Percentiles rank a stretch among this genome's conserved stretches.
phyloP scores from a whole-genome alignment of 176 grass and related monocot genomes.

The Miscanthus lutarioriparius region DNA sequence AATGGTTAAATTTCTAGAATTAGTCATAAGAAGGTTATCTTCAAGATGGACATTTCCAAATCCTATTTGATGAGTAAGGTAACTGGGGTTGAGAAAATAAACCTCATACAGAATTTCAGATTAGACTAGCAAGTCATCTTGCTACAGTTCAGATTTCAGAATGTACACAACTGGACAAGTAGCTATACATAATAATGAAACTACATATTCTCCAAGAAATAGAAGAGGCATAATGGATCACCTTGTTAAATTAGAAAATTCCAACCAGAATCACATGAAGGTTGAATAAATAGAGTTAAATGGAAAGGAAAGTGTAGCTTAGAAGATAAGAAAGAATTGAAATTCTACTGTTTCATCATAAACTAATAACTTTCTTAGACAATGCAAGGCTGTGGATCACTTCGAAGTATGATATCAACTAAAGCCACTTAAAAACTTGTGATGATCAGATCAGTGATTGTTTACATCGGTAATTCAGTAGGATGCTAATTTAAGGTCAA shows the following conservation, averaged over 20 bases:
- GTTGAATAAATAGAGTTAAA: background rate
- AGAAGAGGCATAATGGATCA: background rate
- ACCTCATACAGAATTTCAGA: background rate
- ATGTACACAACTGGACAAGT: background rate
- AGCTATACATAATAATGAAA: background rate
- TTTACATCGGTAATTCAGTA: background rate
- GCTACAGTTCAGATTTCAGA: background rate
- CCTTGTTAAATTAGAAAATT: background rate
- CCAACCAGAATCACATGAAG: background rate
- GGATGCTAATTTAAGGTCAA: background rate
- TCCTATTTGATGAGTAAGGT: background rate
- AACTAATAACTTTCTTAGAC: background rate
- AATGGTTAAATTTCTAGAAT: background rate
- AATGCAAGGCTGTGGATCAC: background rate
- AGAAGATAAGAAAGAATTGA: background rate
- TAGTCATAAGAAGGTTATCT: background rate
- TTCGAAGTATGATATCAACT: background rate
- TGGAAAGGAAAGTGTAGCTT: background rate
- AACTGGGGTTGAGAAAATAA: conserved; percentile 2
- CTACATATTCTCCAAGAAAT: background rate
- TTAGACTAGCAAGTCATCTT: conserved; percentile 3
- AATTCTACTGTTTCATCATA: background rate
- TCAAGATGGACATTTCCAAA: background rate
- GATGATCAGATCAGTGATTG: background rate
- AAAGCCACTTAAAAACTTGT: background rate